phyloP scores from a whole-genome alignment of 345 rosid genomes.

The Lepidium africanum region DNA sequence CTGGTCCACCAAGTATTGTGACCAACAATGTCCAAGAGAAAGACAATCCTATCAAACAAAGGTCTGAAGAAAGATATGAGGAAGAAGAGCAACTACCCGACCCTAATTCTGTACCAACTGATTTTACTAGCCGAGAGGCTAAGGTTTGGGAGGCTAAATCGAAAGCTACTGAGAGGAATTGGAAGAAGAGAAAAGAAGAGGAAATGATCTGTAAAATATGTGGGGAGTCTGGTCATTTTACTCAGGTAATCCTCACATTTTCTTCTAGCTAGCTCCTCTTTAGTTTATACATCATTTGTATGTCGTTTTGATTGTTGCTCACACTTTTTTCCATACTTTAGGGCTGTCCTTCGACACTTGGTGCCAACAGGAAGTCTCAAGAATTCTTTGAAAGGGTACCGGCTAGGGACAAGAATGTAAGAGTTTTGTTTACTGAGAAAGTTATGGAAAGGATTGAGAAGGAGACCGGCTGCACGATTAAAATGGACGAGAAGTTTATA shows the following conservation, averaged over 20 bases:
- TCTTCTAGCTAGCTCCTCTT: not conserved
- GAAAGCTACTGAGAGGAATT: constrained; percentile 94
- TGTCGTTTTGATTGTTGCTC: not conserved
- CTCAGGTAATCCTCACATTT: constrained; percentile 52
- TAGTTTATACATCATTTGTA: not conserved
- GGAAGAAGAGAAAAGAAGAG: constrained; percentile 99
- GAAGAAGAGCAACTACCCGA: constrained; percentile 79
- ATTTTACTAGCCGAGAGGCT: constrained; percentile 95
- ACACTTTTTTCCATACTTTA: not conserved
- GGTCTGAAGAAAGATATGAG: constrained; percentile 48
- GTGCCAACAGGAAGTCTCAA: constrained; percentile 86
- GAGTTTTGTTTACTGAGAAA: constrained; percentile 72
- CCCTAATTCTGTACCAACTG: constrained; percentile 96
- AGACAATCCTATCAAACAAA: constrained; percentile 45
- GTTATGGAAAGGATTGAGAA: constrained; percentile 68
- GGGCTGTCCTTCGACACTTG: constrained; percentile 99
- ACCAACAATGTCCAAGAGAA: constrained; percentile 40
- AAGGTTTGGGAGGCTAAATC: constrained; percentile 99
- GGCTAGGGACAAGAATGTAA: constrained; percentile 72
- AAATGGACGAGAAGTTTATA: constrained; percentile 87
- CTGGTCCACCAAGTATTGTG: constrained; percentile 58
- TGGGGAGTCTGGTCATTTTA: constrained; percentile 95
- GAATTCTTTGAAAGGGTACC: constrained; percentile 93
- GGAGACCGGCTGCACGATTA: constrained; percentile 85
- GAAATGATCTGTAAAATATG: constrained; percentile 97